These are phyloP conservation scores for Fusarium torreyae DNA, from an alignment of 2,329 filamentous ascomycete species.

Conservation along the genomic window DNA sequence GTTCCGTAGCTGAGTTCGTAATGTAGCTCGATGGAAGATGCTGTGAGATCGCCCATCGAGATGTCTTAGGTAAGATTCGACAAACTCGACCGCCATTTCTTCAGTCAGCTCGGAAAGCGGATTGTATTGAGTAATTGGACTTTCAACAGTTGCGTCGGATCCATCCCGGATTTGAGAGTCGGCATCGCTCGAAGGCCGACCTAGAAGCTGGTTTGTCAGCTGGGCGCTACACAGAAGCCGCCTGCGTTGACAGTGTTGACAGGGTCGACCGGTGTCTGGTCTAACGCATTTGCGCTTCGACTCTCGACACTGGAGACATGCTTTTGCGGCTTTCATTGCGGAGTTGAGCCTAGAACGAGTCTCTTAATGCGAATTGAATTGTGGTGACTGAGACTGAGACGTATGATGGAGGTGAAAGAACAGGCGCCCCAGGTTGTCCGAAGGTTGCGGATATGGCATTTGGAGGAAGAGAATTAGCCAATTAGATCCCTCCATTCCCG, in stretches of 20 bases:
- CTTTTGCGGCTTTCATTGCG: slow-evolving; percentile 7
- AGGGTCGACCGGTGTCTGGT: neutral
- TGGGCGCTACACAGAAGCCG: neutral
- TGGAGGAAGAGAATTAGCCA: neutral
- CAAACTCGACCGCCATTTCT: neutral
- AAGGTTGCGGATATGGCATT: neutral
- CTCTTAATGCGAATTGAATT: neutral
- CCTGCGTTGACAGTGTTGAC: neutral
- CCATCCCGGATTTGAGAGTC: neutral
- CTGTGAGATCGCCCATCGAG: slow-evolving; percentile 8
- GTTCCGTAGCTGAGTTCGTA: neutral
- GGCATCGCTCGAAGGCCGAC: neutral
- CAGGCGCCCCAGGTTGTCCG: neutral
- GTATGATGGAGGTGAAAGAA: neutral
- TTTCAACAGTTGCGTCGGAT: neutral
- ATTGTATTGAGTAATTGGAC: neutral
- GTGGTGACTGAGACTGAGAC: neutral
- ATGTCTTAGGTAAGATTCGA: slow-evolving; percentile 4
- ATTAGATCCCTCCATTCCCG: neutral
- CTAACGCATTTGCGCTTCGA: slow-evolving; percentile 12
- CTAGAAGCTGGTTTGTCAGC: neutral
- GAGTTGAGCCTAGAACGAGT: neutral
- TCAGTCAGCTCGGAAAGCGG: neutral
- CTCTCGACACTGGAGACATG: slow-evolving; percentile 12
- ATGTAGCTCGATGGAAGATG: slow-evolving; percentile 1